Conservation (phyloP, 1,284 basidiomycete genomes). For the Microbotryum lychnidis-dioicae region DNA sequence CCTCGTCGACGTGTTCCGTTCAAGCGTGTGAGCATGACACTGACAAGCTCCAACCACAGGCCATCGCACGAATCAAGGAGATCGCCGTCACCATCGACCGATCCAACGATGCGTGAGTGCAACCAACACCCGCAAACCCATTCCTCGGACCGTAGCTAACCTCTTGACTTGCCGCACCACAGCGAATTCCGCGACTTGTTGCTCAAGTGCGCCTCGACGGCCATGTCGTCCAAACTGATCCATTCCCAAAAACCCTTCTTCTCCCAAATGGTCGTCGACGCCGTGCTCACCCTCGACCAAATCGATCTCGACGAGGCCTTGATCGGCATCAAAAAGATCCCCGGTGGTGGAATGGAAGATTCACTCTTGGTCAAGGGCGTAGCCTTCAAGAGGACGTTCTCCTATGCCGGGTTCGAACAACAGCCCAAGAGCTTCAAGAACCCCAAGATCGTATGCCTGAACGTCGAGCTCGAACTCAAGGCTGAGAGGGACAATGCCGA, state of each 20-base stretch:
- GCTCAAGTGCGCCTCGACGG: constrained; percentile 92
- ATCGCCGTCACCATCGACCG: constrained; percentile 88
- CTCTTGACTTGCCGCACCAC: constrained; percentile 12
- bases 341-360: constrained; percentile 94
- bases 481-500: constrained; percentile 99
- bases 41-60: constrained; percentile 47
- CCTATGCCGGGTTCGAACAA: constrained; percentile 98
- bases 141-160: neutral
- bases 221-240: constrained; percentile 99
- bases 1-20: neutral
- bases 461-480: constrained; percentile 98
- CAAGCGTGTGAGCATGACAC: neutral
- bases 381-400: constrained; percentile 99
- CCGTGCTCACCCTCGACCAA: constrained; percentile 85
- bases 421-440: constrained; percentile 89
- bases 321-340: constrained; percentile 97
- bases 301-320: constrained; percentile 89
- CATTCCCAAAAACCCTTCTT: constrained; percentile 99
- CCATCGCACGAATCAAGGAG: constrained; percentile 75
- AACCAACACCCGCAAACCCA: neutral
- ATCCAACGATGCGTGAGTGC: constrained; percentile 70
- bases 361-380: constrained; percentile 82
- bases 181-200: constrained; percentile 89
- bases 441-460: constrained; percentile 86
- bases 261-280: constrained; percentile 96